Evolutionary conservation across 2,329 filamentous ascomycete genomes (phyloP).

Genomic region (Aspergillus persii): DNA sequence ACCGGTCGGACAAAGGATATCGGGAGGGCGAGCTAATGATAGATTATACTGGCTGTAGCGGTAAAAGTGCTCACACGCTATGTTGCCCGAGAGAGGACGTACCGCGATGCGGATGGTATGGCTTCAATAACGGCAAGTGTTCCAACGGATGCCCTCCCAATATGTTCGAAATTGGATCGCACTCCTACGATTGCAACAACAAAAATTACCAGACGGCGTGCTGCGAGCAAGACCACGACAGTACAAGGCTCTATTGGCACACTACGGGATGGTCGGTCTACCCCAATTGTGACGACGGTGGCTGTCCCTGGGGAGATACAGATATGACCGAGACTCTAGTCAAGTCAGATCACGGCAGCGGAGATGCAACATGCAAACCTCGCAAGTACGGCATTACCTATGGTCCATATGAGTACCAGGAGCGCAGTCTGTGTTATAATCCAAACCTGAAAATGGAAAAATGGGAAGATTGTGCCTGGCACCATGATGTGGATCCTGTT

Average conservation of each 20-base stretch:
- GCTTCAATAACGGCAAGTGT: conserved; percentile 6
- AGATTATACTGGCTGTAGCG: conserved; percentile 1
- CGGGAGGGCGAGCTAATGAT: conserved; percentile 2
- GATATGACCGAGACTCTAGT: background rate
- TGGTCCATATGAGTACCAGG: background rate
- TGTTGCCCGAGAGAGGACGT: conserved; percentile 6
- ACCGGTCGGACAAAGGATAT: background rate
- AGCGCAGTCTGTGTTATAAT: conserved; percentile 4
- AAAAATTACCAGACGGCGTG: conserved; percentile 7
- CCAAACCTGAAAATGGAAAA: background rate
- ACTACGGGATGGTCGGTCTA: background rate
- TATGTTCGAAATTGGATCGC: conserved; percentile 6
- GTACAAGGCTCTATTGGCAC: background rate
- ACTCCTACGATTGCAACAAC: background rate
- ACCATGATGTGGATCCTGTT: background rate
- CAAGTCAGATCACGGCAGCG: conserved; percentile 1
- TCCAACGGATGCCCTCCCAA: background rate
- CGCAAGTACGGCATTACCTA: background rate
- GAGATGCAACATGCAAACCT: background rate
- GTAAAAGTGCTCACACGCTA: background rate
- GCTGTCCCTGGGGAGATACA: background rate
- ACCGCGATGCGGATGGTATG: conserved; percentile 9
- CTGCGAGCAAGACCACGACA: background rate
- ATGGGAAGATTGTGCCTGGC: background rate
- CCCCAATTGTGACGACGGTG: background rate